Conservation (phyloP, 2,329 filamentous ascomycete species). For the Pleoardoris graminearum region DNA sequence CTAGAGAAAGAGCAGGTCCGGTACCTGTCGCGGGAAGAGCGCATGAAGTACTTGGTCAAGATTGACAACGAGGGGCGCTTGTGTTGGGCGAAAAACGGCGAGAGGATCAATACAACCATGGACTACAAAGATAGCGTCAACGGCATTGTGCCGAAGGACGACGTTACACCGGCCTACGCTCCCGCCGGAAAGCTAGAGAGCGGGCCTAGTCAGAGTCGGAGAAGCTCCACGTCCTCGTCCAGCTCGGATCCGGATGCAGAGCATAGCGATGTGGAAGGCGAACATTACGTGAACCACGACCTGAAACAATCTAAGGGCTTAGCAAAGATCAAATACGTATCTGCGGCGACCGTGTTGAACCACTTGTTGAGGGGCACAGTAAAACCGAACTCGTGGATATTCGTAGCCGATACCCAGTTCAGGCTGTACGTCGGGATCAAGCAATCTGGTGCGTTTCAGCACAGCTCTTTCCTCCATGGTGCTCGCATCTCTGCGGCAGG, state of each 20-base stretch:
- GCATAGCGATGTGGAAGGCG: conserved; percentile 62
- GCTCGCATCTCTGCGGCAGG: conserved; percentile 81
- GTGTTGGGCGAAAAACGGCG: conserved; percentile 84
- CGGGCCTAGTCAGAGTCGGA: conserved; percentile 19
- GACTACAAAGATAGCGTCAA: conserved; percentile 78
- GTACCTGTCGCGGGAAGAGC: conserved; percentile 81
- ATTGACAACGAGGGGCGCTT: conserved; percentile 75
- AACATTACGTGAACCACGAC: conserved; percentile 67
- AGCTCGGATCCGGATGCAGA: conserved; percentile 48
- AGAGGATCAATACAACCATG: conserved; percentile 74
- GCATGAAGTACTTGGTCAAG: conserved; percentile 76
- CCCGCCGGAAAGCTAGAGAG: conserved; percentile 29
- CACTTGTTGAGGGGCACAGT: conserved; percentile 77
- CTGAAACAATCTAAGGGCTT: conserved; percentile 64
- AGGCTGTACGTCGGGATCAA: conserved; percentile 90
- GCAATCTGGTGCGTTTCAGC: conserved; percentile 83
- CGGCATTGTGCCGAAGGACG: conserved; percentile 55
- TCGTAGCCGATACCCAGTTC: conserved; percentile 83
- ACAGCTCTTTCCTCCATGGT: conserved; percentile 86
- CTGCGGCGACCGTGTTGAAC: conserved; percentile 74
- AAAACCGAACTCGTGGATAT: conserved; percentile 91
- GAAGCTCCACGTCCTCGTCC: conserved; percentile 28
- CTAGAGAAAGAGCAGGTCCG: conserved; percentile 79
- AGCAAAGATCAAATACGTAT: conserved; percentile 67
- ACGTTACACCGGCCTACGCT: conserved; percentile 48